Evolutionary conservation across 805 yeast species (phyloP).

Genomic region (Myxozyma lipomycoides): DNA sequence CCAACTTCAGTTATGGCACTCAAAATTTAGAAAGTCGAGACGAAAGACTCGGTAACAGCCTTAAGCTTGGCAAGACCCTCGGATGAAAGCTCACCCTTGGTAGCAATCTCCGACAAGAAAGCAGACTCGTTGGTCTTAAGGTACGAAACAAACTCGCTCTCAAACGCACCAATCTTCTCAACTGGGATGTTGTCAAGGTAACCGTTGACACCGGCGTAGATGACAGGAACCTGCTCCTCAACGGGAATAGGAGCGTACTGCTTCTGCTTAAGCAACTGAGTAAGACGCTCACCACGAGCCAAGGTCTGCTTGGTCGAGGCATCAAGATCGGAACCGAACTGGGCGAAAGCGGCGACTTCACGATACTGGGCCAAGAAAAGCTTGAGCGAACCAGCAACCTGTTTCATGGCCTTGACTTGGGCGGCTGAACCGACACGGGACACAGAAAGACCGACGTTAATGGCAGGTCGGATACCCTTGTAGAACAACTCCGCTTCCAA

Average conservation of each 20-base stretch:
- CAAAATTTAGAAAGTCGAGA: conserved; percentile 69
- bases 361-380: conserved; percentile 99
- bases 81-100: conserved; percentile 84
- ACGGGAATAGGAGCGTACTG: conserved; percentile 97
- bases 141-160: conserved; percentile 86
- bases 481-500: conserved; percentile 99
- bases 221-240: conserved; percentile 98
- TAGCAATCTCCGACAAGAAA: conserved; percentile 77
- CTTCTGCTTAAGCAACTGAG: conserved; percentile 96
- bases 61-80: conserved; percentile 83
- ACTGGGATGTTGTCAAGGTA: conserved; percentile 84
- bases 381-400: conserved; percentile 99
- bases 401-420: conserved; percentile 99
- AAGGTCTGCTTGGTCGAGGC: conserved; percentile 99
- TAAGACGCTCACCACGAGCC: conserved; percentile 99
- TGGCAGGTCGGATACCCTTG: conserved; percentile 99
- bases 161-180: conserved; percentile 84
- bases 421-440: conserved; percentile 99
- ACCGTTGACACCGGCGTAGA: conserved; percentile 99
- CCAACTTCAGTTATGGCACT: no score
- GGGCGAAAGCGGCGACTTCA: conserved; percentile 99
- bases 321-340: conserved; percentile 99
- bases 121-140: conserved; percentile 86
- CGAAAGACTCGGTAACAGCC: conserved; percentile 87
- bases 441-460: conserved; percentile 98